Conservation (phyloP, 2,329 filamentous ascomycete genomes). For the Microdochium trichocladiopsis region DNA sequence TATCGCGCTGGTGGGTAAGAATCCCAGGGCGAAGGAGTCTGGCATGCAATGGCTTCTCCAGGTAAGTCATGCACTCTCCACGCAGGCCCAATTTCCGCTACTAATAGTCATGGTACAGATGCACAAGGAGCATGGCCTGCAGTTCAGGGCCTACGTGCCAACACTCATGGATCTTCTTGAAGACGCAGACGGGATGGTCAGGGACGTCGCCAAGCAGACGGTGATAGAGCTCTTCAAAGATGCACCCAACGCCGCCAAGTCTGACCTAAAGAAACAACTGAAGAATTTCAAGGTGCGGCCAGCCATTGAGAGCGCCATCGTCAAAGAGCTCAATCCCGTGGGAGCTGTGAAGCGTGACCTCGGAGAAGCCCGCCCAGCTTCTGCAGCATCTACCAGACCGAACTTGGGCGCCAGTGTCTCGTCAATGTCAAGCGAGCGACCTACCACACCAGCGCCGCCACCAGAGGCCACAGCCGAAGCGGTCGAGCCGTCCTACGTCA, state of each 20-base stretch:
- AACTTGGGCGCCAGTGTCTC: constrained; percentile 45
- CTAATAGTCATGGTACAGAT: constrained; percentile 44
- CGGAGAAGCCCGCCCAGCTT: constrained; percentile 29
- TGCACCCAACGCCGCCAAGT: constrained; percentile 77
- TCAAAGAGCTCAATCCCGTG: constrained; percentile 61
- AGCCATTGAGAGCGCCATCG: constrained; percentile 75
- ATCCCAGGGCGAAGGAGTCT: constrained; percentile 75
- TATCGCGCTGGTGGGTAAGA: constrained; percentile 70
- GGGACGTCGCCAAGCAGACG: constrained; percentile 74
- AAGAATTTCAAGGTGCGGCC: constrained; percentile 79
- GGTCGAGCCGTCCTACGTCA: constrained; percentile 76
- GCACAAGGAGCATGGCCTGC: constrained; percentile 71
- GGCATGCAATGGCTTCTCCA: constrained; percentile 80
- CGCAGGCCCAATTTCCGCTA: background rate
- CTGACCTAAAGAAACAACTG: constrained; percentile 81
- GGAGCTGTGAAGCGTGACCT: constrained; percentile 23
- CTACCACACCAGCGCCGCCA: constrained; percentile 49
- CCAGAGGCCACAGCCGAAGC: constrained; percentile 56
- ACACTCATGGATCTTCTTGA: constrained; percentile 80
- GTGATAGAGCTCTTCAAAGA: constrained; percentile 82
- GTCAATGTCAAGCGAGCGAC: constrained; percentile 40
- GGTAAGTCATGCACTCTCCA: constrained; percentile 39
- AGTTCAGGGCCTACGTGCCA: constrained; percentile 78
- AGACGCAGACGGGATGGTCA: constrained; percentile 81
- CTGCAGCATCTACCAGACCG: constrained; percentile 24